Base-by-base conservation (phyloP, 441 rosid species). In the Brassica balearica region DNA sequence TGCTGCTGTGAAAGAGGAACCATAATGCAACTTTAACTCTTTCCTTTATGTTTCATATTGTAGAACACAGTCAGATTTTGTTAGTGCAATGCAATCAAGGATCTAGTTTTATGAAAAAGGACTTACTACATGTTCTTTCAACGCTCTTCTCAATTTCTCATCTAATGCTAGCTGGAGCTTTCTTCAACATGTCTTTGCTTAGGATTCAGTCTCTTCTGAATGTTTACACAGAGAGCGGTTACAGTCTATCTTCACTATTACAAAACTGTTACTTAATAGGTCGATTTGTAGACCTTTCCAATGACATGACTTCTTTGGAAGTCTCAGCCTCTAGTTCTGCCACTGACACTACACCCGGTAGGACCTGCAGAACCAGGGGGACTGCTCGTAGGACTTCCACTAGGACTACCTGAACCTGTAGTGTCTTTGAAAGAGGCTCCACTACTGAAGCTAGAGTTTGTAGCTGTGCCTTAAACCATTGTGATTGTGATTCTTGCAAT, bases 1-100 rank as follows among this genome's bases (percentile, higher is more conserved):
- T 63, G 88, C 85, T 72, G 82, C 83, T 4, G 87, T 80, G 34
- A 89, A 81, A 65, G 83, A 76, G 10, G 77, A 71, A 46, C 60
- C 27, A 14, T 80, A 68, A 79, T 51, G 36, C 51, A 19, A 5
- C 19, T 23, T 59, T 60, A 71, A 60, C 62, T 68, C 36, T 60
- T 69, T 60, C 7, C 0, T 75, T 66, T 59, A n/a, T n/a, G 32
- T 59, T 67, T 75, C 27, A 25, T 25, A 41, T 75, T 5, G n/a
- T 74, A 66, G 29, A 56, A 32, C 55, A 73, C 53, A 32, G 4
- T 53, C 3, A 48, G 8, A 14, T n/a, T 32, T 55, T 56, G 64
- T 25, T 41, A 22, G 8, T 67, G 58, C 32, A 41, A 67, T 67
- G 53, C 69, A 64, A 11, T 36, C 68, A 64, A 69, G 29, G 29